Base-by-base conservation (phyloP, 148 eudicot species). In the Camellia japonica region DNA sequence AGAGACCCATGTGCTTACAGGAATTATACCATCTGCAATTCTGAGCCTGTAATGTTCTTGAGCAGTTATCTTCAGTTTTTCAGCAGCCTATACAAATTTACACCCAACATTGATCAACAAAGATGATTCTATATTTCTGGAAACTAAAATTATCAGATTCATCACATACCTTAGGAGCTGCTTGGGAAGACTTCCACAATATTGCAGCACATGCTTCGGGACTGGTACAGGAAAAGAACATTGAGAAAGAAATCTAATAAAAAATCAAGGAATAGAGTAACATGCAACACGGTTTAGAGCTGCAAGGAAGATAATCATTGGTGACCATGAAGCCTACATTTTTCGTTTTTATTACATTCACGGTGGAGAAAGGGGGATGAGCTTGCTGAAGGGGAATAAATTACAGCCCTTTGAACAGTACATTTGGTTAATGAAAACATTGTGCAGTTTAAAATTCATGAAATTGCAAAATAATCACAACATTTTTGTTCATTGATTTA, bases 181-280 rank as follows among this genome's bases (percentile, higher is more conserved):
- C 86, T 62, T 83, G 66, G 41, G 88, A 71, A 23, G 80, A 65
- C 19, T 86, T 86, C 84, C 84, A 86, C 59, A 86, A 59, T 58
- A 86, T 86, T 69, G 88, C 85, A 73, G 88, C 88, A 86, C 86
- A 83, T 61, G 88, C 88, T 86, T 86, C 88, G 51, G 88, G 88
- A 71, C 88, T 86, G 78, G 51, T 59, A 46, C 56, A 12, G 58
- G 74, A 79, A 74, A 15, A 10, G 15, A 73, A 4, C 55, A 80
- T 63, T 23, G n/a, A 15, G 56, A 52, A 64, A 9, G 20, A 64
- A 49, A 65, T 63, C 9, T 13, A 58, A 30, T 1, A 3, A 5
- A 68, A 68, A n/a, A 68, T 43, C 56, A 60, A 23, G 70, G 47
- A 61, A 71, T 44, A 59, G 2, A 38, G 20, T 13, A 74, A 74